Conservation (phyloP, 345 rosid genomes). For the Euphorbia peplus region DNA sequence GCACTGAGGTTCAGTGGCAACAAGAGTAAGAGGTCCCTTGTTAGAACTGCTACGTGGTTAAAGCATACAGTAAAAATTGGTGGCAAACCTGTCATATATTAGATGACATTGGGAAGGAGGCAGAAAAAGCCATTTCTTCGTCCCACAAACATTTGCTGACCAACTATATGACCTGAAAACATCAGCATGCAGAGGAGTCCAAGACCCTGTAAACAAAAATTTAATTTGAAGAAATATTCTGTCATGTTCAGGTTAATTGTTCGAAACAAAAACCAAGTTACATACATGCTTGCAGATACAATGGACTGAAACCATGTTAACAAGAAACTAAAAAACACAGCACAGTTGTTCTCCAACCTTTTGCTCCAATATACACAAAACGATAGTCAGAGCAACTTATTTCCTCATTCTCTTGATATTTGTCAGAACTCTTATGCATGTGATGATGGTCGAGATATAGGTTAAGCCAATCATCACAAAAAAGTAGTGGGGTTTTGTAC, state of each 20-base stretch:
- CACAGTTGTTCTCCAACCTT: conserved; percentile 49
- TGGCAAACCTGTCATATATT: conserved; percentile 68
- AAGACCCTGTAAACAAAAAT: conserved; percentile 64
- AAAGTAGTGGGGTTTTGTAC: conserved; percentile 57
- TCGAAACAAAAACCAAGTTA: conserved; percentile 14
- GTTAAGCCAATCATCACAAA: conserved; percentile 91
- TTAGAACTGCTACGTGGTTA: background rate
- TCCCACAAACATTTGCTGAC: conserved; percentile 94
- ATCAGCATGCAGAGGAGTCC: conserved; percentile 98
- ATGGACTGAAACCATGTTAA: conserved; percentile 6
- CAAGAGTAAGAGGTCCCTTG: background rate
- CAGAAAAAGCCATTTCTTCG: conserved; percentile 76
- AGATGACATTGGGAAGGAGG: conserved; percentile 68
- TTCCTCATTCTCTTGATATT: conserved; percentile 46
- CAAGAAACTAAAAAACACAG: conserved; percentile 6
- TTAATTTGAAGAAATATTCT: conserved; percentile 14
- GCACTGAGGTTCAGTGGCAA: background rate
- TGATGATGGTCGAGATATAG: conserved; percentile 65
- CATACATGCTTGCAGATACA: background rate
- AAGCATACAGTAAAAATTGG: background rate
- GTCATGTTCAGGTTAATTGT: conserved; percentile 17
- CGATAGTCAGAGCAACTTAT: conserved; percentile 90
- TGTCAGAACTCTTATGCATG: conserved; percentile 58
- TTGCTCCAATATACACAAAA: conserved; percentile 94
- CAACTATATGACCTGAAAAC: conserved; percentile 94